Base-by-base conservation (phyloP, 768 basidiomycete genomes). In the Mycena vulgaris region DNA sequence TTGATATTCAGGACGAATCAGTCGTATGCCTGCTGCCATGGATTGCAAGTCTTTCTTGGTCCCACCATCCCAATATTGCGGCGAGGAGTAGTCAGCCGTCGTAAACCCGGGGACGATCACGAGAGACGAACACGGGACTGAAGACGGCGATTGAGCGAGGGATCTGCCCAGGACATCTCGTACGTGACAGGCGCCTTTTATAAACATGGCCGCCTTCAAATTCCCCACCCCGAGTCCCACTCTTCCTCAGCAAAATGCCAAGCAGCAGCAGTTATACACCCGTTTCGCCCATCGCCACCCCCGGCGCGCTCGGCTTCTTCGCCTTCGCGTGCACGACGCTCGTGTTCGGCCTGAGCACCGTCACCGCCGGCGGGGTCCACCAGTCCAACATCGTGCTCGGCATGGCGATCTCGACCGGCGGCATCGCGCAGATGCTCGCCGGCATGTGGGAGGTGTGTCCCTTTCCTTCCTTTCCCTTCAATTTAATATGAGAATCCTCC, bases 401-500 rank as follows among this genome's bases (percentile, higher is more conserved):
- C 59, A 95, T 96, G 94, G 94, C 95, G 30, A 76, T 94, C 74
- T 93, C 90, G 79, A 89, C 89, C 71, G 95, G 95, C 72, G 95
- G 95, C 72, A 89, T 96, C 31, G 90, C 86, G 17, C 95, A 96
- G 78, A 84, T 96, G 56, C 82, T 96, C 45, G 95, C 95, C 49
- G 95, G 95, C 45, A 94, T 95, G 92, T 95, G 94, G 94, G 91
- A 91, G 63, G 63, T 65, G 31, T 57, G 63, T 56, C 40, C 42
- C 63, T 45, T 35, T 47, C 45, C 53, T 65, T 57, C 33, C 63
- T 25, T 65, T 65, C 40, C n/a, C n/a, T n/a, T n/a, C n/a, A n/a
- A n/a, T n/a, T n/a, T n/a, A 64, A 64, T 64, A 48, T 65, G 40
- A n/a, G 31, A 42, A 65, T 55, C 42, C 55, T 47, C 53, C 63